These are phyloP conservation scores for Abortiporus biennis DNA, from an alignment of 1,284 basidiomycete species.

Conservation along the genomic window DNA sequence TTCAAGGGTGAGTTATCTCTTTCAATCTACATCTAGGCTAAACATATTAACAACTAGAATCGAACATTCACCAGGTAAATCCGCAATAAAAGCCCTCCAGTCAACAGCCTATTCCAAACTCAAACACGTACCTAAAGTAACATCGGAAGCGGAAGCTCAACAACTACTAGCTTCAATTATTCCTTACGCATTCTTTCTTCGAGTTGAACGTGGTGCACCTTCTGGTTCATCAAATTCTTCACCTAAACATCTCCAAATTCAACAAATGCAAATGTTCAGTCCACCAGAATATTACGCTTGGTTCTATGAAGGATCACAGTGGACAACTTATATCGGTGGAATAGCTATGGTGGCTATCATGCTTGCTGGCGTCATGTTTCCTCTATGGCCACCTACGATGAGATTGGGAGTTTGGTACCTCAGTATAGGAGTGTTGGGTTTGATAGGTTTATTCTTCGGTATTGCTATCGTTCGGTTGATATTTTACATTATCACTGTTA, in stretches of 20 bases:
- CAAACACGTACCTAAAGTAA: conserved; percentile 77
- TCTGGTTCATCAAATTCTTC: conserved; percentile 64
- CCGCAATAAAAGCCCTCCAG: conserved; percentile 86
- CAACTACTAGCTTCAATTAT: conserved; percentile 70
- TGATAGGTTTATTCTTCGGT: conserved; percentile 89
- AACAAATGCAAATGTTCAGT: conserved; percentile 78
- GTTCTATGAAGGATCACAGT: conserved; percentile 95
- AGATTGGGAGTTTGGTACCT: conserved; percentile 97
- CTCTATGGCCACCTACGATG: conserved; percentile 92
- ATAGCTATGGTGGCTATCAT: conserved; percentile 90
- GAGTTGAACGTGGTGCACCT: conserved; percentile 74
- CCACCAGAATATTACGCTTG: conserved; percentile 86
- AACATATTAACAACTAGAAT: too few species aligned
- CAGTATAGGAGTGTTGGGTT: conserved; percentile 80
- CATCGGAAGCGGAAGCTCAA: conserved; percentile 74
- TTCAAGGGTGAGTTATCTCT: conserved; percentile 77
- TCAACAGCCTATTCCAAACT: conserved; percentile 89
- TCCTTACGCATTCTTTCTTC: conserved; percentile 85
- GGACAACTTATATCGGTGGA: conserved; percentile 91
- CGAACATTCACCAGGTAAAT: conserved; percentile 69
- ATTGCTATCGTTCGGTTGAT: conserved; percentile 91
- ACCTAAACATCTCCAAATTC: conserved; percentile 79
- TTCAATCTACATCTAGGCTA: conserved; percentile 1
- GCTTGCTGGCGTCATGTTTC: conserved; percentile 98
- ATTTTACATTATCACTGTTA: conserved; percentile 89